phyloP scores from a whole-genome alignment of 2,329 filamentous ascomycete species.

The Aspergillus versicolor region DNA sequence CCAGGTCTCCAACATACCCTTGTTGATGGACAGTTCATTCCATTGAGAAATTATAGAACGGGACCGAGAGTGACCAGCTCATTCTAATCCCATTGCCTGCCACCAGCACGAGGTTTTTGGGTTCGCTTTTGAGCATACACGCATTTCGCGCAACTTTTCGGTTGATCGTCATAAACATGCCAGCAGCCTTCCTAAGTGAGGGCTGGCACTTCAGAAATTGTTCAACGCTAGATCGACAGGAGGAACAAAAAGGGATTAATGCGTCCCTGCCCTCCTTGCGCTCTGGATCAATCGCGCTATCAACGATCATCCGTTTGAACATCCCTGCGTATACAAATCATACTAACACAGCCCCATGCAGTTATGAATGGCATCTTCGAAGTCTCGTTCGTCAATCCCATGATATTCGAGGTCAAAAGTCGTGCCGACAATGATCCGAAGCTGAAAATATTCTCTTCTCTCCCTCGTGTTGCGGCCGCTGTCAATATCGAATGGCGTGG shows the following conservation, averaged over 20 bases:
- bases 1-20: conserved; percentile 49
- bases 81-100: conserved; percentile 44
- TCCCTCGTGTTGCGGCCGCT: conserved; percentile 47
- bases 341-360: neutral
- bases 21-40: conserved; percentile 40
- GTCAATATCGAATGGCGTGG: conserved; percentile 32
- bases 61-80: conserved; percentile 45
- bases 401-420: conserved; percentile 48
- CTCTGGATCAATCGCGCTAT: neutral
- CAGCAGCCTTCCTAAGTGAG: neutral
- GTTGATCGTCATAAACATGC: conserved; percentile 1
- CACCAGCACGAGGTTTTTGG: conserved; percentile 33
- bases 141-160: neutral
- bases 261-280: neutral
- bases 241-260: conserved; percentile 1
- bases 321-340: neutral
- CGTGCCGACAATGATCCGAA: conserved; percentile 39
- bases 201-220: too few relatives aligned
- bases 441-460: conserved; percentile 24
- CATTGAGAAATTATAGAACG: conserved; percentile 43
- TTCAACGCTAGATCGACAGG: neutral
- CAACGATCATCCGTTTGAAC: neutral
- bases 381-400: conserved; percentile 44
- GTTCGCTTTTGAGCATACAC: conserved; percentile 49
- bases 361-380: conserved; percentile 40